Conservation (phyloP, 1,284 basidiomycete genomes). For the Heterobasidion annosum region DNA sequence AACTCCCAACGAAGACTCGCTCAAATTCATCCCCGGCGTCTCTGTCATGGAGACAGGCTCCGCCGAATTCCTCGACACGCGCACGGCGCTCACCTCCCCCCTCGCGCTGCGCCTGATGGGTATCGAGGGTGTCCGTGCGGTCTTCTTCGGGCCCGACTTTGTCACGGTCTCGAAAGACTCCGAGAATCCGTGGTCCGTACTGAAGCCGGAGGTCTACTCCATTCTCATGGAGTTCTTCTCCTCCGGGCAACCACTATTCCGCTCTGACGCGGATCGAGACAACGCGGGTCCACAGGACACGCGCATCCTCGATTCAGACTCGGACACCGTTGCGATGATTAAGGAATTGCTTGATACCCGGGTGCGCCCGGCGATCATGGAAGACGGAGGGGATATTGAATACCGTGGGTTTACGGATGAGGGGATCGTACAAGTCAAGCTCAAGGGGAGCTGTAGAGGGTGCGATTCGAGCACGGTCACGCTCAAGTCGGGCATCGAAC, state of each 20-base stretch:
- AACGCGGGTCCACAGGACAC: constrained; percentile 89
- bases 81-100: constrained; percentile 77
- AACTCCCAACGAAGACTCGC: constrained; percentile 94
- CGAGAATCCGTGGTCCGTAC: constrained; percentile 77
- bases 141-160: constrained; percentile 98
- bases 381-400: constrained; percentile 88
- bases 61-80: constrained; percentile 91
- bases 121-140: constrained; percentile 79
- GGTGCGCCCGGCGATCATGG: constrained; percentile 94
- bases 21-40: constrained; percentile 96
- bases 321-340: constrained; percentile 98
- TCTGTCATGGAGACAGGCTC: constrained; percentile 82
- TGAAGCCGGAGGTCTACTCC: constrained; percentile 99
- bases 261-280: constrained; percentile 67
- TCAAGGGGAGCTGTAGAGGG: constrained; percentile 96
- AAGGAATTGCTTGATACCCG: constrained; percentile 95
- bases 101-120: constrained; percentile 91
- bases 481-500: constrained; percentile 91
- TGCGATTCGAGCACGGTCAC: constrained; percentile 92
- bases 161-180: constrained; percentile 93
- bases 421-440: constrained; percentile 62
- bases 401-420: constrained; percentile 69
- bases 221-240: constrained; percentile 98
- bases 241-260: constrained; percentile 79
- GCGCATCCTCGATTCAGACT: constrained; percentile 90